Evolutionary conservation across 306 rosid genomes (phyloP).

Genomic region (Alnus rubra): DNA sequence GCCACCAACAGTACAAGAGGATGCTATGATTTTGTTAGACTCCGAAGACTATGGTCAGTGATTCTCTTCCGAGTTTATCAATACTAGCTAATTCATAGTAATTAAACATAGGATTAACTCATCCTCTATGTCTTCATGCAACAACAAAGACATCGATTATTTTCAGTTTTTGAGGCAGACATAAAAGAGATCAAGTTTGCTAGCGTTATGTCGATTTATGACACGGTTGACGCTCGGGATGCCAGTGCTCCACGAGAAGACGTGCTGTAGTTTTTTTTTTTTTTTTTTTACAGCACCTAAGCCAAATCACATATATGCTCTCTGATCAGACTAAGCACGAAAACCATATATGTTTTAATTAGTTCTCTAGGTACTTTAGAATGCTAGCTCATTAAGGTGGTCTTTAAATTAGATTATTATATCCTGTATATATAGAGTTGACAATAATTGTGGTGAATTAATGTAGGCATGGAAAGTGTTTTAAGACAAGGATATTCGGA

Average conservation of each 20-base stretch:
- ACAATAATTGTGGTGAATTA: slow-evolving; percentile 13
- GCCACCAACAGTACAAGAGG: slow-evolving; percentile 67
- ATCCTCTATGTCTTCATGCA: too few relatives aligned
- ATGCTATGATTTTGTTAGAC: slow-evolving; percentile 72
- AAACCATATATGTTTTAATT: background rate
- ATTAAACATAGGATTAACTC: too few relatives aligned
- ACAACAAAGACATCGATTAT: background rate
- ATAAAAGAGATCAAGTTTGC: too few relatives aligned
- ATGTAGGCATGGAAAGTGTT: slow-evolving; percentile 69
- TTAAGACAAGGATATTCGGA: slow-evolving; percentile 74
- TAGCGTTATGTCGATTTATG: background rate
- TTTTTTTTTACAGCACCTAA: too few relatives aligned
- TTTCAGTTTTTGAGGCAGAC: background rate
- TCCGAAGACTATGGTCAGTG: slow-evolving; percentile 67
- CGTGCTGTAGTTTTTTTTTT: too few relatives aligned
- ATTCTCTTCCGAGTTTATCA: slow-evolving; percentile 16
- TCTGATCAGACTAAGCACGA: too few relatives aligned
- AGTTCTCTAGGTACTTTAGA: background rate
- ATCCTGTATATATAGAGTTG: background rate
- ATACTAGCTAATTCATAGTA: background rate
- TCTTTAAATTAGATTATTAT: background rate
- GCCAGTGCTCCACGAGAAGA: background rate
- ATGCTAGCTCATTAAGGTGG: background rate
- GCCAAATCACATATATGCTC: too few relatives aligned
- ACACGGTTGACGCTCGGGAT: background rate